phyloP scores from a whole-genome alignment of 371 early-diverging fungal species.

The Rhizopus arrhizus region DNA sequence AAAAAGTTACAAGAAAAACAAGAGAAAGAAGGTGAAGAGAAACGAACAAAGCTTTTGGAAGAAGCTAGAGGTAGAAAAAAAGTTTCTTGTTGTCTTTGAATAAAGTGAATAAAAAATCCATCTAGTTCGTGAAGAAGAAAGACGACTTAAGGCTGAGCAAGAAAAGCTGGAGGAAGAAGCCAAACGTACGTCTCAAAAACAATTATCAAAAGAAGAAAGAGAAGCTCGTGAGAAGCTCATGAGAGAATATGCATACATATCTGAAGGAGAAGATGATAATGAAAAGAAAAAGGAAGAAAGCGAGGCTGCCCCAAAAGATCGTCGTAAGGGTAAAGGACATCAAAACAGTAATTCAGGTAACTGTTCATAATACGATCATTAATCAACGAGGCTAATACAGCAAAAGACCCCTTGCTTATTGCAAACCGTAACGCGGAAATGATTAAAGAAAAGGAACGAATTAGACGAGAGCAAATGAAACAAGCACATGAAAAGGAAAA shows the following conservation, averaged over 20 bases:
- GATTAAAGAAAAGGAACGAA: slow-evolving; percentile 54
- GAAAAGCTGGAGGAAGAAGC: slow-evolving; percentile 20
- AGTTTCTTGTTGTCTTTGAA: not conserved
- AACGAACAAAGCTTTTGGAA: slow-evolving; percentile 39
- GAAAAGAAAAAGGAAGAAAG: slow-evolving; percentile 40
- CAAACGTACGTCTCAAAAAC: slow-evolving; percentile 31
- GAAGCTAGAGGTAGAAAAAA: slow-evolving; percentile 44
- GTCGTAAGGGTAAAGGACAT: slow-evolving; percentile 43
- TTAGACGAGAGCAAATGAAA: slow-evolving; percentile 56
- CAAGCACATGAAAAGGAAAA: slow-evolving; percentile 54
- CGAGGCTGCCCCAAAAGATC: slow-evolving; percentile 15
- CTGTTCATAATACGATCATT: not conserved
- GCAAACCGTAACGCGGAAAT: slow-evolving; percentile 56
- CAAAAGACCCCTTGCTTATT: slow-evolving; percentile 42
- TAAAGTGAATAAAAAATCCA: not conserved
- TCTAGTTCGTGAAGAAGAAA: slow-evolving; percentile 34
- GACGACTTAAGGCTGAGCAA: slow-evolving; percentile 25
- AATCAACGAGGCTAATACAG: not conserved
- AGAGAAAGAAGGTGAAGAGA: slow-evolving; percentile 39
- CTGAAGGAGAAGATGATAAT: slow-evolving; percentile 46
- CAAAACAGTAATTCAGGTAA: slow-evolving; percentile 25
- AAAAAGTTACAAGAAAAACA: slow-evolving; percentile 41
- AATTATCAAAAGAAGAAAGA: slow-evolving; percentile 53
- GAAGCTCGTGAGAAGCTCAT: slow-evolving; percentile 54
- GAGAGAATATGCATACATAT: slow-evolving; percentile 57